Conservation (phyloP, 495 filamentous ascomycete species). For the Elasticomyces elasticus region DNA sequence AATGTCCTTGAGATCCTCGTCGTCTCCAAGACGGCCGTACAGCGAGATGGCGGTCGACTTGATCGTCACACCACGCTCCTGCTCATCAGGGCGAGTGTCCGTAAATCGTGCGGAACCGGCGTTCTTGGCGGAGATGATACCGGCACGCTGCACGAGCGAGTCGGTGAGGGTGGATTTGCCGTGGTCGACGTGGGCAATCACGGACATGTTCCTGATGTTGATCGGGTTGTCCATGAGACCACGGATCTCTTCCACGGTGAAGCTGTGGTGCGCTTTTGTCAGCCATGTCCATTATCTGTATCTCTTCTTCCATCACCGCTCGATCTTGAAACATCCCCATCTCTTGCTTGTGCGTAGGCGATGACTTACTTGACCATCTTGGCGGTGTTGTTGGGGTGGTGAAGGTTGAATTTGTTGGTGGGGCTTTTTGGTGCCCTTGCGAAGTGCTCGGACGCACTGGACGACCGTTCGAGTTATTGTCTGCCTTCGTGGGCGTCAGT, state of each 20-base stretch:
- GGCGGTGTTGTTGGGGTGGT: constrained; percentile 51
- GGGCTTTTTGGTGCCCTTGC: neutral
- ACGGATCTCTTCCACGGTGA: constrained; percentile 98
- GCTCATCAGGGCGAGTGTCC: constrained; percentile 93
- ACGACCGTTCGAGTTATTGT: constrained; percentile 10
- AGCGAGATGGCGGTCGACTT: constrained; percentile 99
- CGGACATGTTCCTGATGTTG: constrained; percentile 99
- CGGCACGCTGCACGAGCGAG: constrained; percentile 95
- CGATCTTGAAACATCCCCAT: neutral
- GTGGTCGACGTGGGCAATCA: constrained; percentile 99
- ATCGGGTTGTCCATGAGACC: constrained; percentile 90
- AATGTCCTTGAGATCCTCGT: constrained; percentile 92
- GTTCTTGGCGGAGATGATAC: constrained; percentile 98
- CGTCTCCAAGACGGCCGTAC: constrained; percentile 71
- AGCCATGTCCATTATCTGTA: neutral
- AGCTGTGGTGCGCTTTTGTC: constrained; percentile 49
- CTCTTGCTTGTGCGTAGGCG: neutral
- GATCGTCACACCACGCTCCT: constrained; percentile 99
- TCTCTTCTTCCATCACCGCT: neutral
- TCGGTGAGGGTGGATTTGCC: constrained; percentile 99
- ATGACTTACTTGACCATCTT: constrained; percentile 98
- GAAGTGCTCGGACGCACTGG: constrained; percentile 8
- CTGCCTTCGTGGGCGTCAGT: constrained; percentile 16
- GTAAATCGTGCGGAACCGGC: constrained; percentile 92
- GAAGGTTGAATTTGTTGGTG: neutral